Base-by-base conservation (phyloP, 2,329 filamentous ascomycete genomes). In the Cadophora sp. region DNA sequence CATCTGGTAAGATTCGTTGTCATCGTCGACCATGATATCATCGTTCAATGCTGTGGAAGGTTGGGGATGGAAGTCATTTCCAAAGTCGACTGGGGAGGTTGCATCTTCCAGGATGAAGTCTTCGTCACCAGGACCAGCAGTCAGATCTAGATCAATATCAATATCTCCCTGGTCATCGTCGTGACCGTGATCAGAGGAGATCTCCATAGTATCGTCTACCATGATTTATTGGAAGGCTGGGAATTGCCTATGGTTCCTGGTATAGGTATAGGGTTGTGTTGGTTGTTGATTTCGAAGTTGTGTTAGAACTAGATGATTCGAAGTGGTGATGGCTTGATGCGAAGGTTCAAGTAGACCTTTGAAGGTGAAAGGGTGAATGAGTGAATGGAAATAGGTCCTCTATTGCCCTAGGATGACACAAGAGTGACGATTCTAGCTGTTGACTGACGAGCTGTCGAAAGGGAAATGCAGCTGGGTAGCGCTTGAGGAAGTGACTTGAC, bases 81-180 rank as follows among this genome's bases (percentile, higher is more conserved):
- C 80, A 75, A 80, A 78, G 53, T 60, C 71, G 41, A 78, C 77
- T 64, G 80, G 79, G 18, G 74, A 69, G 53, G 70, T 68, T 36
- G 73, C 79, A 71, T 90, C 88, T 71, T 87, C 83, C 59, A 87
- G 80, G 62, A 87, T 86, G 66, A 82, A 81, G 70, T 88, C 84
- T 71, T 88, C 84, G 67, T 89, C 82, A 30, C 78, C 76, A 36
- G 75, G 73, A 18, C 75, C 76, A 55, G 74, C 76, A 73, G 80
- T 78, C 67, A 83, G 75, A 71, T 90, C 87, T 66, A 83, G 75
- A 71, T 90, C 87, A 68, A 90, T 87, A 66, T 87, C 85, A 64
- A 85, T 84, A 64, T 87, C 84, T 61, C 80, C 81, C 62, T 84
- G 82, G 51, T 76, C 74, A 58, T 67, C 72, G 60, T 74, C 68